Evolutionary conservation across 768 basidiomycete genomes (phyloP).

Genomic region (Mycena polygramma): DNA sequence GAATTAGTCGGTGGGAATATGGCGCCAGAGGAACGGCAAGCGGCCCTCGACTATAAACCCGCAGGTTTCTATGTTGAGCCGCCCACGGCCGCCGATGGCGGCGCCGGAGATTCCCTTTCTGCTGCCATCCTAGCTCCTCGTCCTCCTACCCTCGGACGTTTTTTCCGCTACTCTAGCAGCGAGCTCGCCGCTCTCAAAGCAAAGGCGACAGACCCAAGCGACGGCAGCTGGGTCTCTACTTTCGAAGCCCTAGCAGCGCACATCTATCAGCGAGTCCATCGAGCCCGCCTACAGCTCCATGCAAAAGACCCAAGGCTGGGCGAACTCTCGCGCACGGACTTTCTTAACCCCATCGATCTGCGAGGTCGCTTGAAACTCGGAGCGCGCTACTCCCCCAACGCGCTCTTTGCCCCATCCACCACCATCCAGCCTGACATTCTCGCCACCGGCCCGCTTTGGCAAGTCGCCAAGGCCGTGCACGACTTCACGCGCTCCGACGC

Average conservation of each 20-base stretch:
- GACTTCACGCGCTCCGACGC: constrained; percentile 25
- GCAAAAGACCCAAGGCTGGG: constrained; percentile 24
- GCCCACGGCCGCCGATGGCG: neutral
- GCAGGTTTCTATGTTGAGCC: constrained; percentile 4
- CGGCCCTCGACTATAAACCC: constrained; percentile 28
- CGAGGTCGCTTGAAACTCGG: constrained; percentile 27
- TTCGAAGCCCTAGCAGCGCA: constrained; percentile 38
- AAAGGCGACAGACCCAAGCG: constrained; percentile 33
- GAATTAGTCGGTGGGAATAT: constrained; percentile 28
- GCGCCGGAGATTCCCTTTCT: neutral
- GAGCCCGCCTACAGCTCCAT: constrained; percentile 29
- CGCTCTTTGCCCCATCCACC: constrained; percentile 22
- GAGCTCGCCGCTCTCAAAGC: constrained; percentile 28
- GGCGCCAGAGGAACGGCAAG: constrained; percentile 26
- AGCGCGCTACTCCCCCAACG: constrained; percentile 34
- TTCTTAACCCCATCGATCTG: constrained; percentile 37
- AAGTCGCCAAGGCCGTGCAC: constrained; percentile 38
- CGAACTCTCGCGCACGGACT: constrained; percentile 34
- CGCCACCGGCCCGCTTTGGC: constrained; percentile 35
- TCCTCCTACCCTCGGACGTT: constrained; percentile 27
- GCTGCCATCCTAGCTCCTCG: constrained; percentile 11
- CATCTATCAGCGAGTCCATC: constrained; percentile 36
- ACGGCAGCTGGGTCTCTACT: constrained; percentile 33
- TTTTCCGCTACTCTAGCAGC: constrained; percentile 34
- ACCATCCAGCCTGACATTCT: constrained; percentile 29